Percentiles rank a stretch among this genome's conserved stretches.
Evolutionary conservation across 176 grass and related monocot species (phyloP).

Genomic region (Rhynchospora pubera): DNA sequence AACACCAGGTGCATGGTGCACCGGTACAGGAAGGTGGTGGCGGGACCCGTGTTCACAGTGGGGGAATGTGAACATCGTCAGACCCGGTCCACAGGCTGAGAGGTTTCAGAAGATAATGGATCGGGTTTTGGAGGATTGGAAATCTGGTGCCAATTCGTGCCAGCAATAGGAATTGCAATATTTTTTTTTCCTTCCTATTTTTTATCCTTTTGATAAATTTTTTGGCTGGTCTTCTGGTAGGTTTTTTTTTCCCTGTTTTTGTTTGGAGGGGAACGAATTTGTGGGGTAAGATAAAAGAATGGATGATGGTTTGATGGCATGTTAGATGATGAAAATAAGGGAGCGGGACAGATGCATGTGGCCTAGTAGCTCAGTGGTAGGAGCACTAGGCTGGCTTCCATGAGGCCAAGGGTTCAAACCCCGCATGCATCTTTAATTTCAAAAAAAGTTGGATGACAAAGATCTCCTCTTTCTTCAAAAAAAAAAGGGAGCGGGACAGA

Average conservation of each 20-base stretch:
- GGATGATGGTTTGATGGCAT: neutral
- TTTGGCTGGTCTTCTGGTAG: conserved; percentile 4
- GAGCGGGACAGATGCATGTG: neutral
- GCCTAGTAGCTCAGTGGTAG: no score
- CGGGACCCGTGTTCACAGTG: conserved; percentile 83
- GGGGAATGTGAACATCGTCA: conserved; percentile 75
- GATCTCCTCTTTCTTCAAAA: no score
- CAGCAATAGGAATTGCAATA: conserved; percentile 38
- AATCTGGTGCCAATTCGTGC: conserved; percentile 50
- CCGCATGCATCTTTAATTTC: no score
- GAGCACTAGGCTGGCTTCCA: no score
- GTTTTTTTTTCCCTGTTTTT: neutral
- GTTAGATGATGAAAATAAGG: neutral
- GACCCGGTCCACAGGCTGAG: conserved; percentile 52
- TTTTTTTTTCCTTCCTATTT: neutral
- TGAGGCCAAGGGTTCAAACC: no score
- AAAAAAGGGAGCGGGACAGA: no score
- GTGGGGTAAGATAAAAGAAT: neutral
- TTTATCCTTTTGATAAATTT: neutral
- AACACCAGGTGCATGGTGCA: conserved; percentile 87
- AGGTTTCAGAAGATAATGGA: conserved; percentile 54
- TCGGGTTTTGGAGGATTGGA: conserved; percentile 51
- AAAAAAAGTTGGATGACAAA: no score
- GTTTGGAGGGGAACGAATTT: neutral
- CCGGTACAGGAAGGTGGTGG: conserved; percentile 58